These are phyloP conservation scores for Parastagonospora avenae DNA, from an alignment of 2,329 filamentous ascomycete genomes.

Conservation along the genomic window DNA sequence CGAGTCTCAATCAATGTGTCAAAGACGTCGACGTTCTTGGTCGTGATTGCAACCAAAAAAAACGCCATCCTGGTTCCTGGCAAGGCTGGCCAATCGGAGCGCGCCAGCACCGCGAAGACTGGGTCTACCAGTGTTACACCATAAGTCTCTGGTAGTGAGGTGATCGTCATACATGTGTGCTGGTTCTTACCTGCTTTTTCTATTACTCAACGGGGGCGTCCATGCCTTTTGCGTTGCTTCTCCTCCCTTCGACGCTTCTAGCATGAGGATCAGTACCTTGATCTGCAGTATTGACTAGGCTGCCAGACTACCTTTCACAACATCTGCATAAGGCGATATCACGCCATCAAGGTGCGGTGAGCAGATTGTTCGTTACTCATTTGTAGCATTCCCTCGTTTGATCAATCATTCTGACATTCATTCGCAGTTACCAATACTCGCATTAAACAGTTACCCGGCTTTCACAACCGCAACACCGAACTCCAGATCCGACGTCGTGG, in stretches of 20 bases:
- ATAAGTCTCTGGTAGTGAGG: neutral
- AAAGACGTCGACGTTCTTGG: conserved; percentile 1
- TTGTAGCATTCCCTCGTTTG: neutral
- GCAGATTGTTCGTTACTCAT: neutral
- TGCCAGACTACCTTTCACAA: neutral
- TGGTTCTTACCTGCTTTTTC: neutral
- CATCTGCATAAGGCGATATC: conserved; percentile 4
- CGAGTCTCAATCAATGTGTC: neutral
- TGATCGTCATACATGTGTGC: conserved; percentile 2
- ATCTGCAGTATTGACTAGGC: neutral
- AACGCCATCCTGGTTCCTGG: conserved; percentile 15
- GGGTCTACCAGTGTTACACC: conserved; percentile 11
- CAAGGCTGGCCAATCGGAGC: conserved; percentile 19
- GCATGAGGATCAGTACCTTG: neutral
- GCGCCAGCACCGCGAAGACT: conserved; percentile 12
- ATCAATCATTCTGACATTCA: conserved; percentile 1
- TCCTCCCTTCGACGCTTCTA: neutral
- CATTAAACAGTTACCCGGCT: conserved; percentile 1
- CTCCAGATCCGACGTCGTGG: conserved; percentile 19
- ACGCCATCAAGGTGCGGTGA: conserved; percentile 24
- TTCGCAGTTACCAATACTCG: conserved; percentile 5
- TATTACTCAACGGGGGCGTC: too few relatives aligned
- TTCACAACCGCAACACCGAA: conserved; percentile 13
- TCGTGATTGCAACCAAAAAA: conserved; percentile 12
- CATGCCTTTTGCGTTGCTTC: neutral